Evolutionary conservation across 78 protist species (phyloP).

Genomic region (Emiliania huxleyi): DNA sequence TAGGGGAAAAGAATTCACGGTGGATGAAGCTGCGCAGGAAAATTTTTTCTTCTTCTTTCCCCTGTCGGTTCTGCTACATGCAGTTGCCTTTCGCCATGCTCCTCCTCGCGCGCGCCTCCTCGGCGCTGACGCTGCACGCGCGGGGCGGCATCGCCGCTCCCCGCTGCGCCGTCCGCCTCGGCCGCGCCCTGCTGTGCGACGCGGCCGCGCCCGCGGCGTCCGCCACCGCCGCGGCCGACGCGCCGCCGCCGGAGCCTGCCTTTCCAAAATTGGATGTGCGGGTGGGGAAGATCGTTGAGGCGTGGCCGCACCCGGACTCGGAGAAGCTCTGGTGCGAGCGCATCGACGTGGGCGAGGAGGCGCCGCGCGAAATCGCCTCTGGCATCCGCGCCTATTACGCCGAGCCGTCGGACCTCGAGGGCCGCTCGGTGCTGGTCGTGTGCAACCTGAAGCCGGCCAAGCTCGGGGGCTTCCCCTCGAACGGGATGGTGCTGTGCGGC

Average conservation of each 20-base stretch:
- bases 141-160: too few species aligned
- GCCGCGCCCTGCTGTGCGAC: too few species aligned
- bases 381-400: slow-evolving; percentile 7
- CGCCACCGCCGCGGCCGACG: too few species aligned
- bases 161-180: too few species aligned
- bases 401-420: not conserved
- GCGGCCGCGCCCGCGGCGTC: too few species aligned
- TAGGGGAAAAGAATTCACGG: too few species aligned
- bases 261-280: not conserved
- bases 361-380: slow-evolving; percentile 11
- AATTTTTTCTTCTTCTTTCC: too few species aligned
- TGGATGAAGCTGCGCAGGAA: too few species aligned
- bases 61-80: too few species aligned
- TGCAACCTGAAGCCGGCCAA: slow-evolving; percentile 11
- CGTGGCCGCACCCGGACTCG: slow-evolving; percentile 20
- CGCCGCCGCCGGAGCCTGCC: not conserved
- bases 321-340: slow-evolving; percentile 5
- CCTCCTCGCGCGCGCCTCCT: too few species aligned
- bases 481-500: slow-evolving; percentile 19
- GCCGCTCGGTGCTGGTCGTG: not conserved
- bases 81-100: too few species aligned
- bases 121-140: too few species aligned
- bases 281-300: slow-evolving; percentile 15
- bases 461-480: not conserved
- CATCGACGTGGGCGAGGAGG: slow-evolving; percentile 21